A percentile compares a stretch with the other conserved stretches of the same genome.
phyloP scores from a whole-genome alignment of 306 rosid genomes.

The Sicyos baderoa region DNA sequence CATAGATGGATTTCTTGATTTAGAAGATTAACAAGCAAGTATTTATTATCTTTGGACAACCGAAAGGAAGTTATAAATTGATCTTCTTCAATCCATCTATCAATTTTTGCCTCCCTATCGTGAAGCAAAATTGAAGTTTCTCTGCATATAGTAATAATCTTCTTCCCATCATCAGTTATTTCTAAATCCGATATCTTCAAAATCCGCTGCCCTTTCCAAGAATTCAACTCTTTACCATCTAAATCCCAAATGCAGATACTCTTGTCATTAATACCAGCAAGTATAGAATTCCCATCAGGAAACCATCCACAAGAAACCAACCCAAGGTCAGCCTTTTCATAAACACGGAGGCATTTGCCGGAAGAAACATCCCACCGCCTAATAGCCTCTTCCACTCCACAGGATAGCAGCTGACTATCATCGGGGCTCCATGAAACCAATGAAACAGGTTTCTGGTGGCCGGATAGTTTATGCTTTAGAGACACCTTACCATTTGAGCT shows the following conservation, averaged over 20 bases:
- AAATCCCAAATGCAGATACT: conserved; percentile 92
- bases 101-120: conserved; percentile 68
- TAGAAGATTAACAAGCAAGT: conserved; percentile 71
- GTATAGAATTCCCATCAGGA: conserved; percentile 72
- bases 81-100: conserved; percentile 67
- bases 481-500: conserved; percentile 43
- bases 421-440: conserved; percentile 91
- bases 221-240: conserved; percentile 88
- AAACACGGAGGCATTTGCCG: conserved; percentile 78
- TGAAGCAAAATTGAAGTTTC: conserved; percentile 51
- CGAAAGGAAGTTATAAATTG: conserved; percentile 77
- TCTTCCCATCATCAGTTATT: conserved; percentile 59
- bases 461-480: conserved; percentile 66
- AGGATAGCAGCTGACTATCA: conserved; percentile 75
- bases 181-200: conserved; percentile 86
- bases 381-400: conserved; percentile 85
- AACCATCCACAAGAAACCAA: conserved; percentile 85
- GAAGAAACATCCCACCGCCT: conserved; percentile 88
- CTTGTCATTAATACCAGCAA: conserved; percentile 79
- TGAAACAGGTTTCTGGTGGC: conserved; percentile 74
- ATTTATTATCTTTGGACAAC: conserved; percentile 67
- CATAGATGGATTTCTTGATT: conserved; percentile 96
- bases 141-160: conserved; percentile 64
- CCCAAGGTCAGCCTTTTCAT: conserved; percentile 65
- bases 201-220: conserved; percentile 81